Base-by-base conservation (phyloP, 495 filamentous ascomycete species). In the Lepidopterella palustris region DNA sequence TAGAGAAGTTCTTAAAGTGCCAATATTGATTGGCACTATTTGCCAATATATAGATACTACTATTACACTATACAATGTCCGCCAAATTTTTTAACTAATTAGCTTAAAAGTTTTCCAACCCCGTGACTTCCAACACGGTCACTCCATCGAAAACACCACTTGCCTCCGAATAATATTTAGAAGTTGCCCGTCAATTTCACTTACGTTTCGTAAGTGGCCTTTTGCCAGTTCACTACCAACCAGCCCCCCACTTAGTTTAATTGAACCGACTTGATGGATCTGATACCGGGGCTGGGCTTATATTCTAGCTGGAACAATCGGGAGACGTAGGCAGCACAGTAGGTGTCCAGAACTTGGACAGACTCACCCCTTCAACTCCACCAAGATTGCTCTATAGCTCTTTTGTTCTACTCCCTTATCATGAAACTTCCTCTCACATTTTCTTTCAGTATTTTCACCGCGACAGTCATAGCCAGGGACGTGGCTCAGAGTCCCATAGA, bases 361-460 rank as follows among this genome's bases (percentile, higher is more conserved):
- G 21, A 49, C 45, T 49, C n/a, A 47, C 45, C 45, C 13, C n/a
- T 24, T 49, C 45, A 49, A 21, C 15, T 49, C 45, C 45, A 49
- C 45, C 45, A 23, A 24, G 21, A 49, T 18, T 20, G 45, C 21
- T 18, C 18, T 49, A 49, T 49, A 18, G 45, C 15, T 49, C n/a
- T 49, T 49, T 24, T 24, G 45, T 20, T 49, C 45, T 49, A 49
- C 45, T 20, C 21, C 45, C 9, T 49, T 21, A 49, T 49, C 45
- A 49, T 49, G 45, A 49, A 49, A 18, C 45, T 49, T 20, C 45
- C 2, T 24, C 45, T 49, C 45, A 10, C 21, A 10, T 24, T 49
- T 24, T 49, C 4, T 49, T 49, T 9, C 39, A 42, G 39, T 42
- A 11, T 49, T 49, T 49, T 18, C 45, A 21, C 45, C 9, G 45